These are phyloP conservation scores for Aspergillus japonicus DNA, from an alignment of 2,329 filamentous ascomycete genomes.

Conservation along the genomic window DNA sequence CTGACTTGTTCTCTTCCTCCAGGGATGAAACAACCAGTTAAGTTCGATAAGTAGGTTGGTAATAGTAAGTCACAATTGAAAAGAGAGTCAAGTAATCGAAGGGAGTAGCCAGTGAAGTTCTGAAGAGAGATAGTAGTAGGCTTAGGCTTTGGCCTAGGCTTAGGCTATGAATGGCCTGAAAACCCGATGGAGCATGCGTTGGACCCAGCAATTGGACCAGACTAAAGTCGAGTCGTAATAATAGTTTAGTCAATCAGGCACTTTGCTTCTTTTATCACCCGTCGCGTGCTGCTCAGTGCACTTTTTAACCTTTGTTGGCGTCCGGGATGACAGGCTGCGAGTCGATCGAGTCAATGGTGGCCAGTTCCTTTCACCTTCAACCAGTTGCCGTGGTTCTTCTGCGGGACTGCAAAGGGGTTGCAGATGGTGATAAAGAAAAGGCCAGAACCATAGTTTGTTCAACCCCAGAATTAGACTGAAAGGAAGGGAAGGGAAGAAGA, in stretches of 20 bases:
- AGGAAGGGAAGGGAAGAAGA: neutral
- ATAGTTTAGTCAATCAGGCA: neutral
- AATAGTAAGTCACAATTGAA: too few species aligned
- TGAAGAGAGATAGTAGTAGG: neutral
- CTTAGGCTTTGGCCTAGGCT: neutral
- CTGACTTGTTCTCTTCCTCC: neutral
- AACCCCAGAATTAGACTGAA: neutral
- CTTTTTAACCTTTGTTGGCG: constrained; percentile 8
- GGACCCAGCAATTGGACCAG: neutral
- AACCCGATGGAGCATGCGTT: neutral
- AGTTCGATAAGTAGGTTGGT: too few species aligned
- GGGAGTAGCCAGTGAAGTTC: neutral
- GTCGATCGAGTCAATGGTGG: neutral
- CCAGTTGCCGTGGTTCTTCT: constrained; percentile 5
- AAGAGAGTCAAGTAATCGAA: neutral
- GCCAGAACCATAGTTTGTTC: constrained; percentile 2
- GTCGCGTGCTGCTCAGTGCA: constrained; percentile 1
- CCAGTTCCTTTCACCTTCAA: constrained; percentile 7
- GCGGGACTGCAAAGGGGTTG: constrained; percentile 1
- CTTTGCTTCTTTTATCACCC: constrained; percentile 2
- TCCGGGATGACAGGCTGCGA: constrained; percentile 4
- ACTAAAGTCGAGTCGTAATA: neutral
- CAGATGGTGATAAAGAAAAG: constrained; percentile 4
- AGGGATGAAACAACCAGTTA: neutral
- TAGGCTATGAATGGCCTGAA: too few species aligned